Evolutionary conservation across 1,139 yeast species (phyloP).

Genomic region (Keqinozyma sinolaborantium): DNA sequence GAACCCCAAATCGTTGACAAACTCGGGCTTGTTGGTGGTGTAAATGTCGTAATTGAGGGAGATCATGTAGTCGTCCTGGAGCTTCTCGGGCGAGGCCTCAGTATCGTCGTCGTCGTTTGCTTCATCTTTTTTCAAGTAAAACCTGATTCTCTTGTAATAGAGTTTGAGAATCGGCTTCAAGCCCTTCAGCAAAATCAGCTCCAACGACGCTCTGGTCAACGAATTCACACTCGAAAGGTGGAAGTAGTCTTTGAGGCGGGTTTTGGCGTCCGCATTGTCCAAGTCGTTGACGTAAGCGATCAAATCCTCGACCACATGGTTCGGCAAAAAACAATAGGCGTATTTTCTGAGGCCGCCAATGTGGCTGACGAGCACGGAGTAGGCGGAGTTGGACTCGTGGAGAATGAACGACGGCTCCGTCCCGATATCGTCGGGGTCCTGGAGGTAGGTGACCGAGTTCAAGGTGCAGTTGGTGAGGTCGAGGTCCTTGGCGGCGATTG

Average conservation of each 20-base stretch:
- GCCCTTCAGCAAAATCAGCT: slow-evolving; percentile 47
- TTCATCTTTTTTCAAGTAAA: slow-evolving; percentile 25
- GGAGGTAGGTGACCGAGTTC: slow-evolving; percentile 17
- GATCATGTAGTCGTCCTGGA: slow-evolving; percentile 34
- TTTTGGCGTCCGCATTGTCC: slow-evolving; percentile 14
- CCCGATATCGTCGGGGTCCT: slow-evolving; percentile 14
- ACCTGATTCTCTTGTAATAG: slow-evolving; percentile 48
- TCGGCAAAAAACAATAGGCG: slow-evolving; percentile 40
- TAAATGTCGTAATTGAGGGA: slow-evolving; percentile 31
- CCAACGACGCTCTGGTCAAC: slow-evolving; percentile 48
- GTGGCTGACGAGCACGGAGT: slow-evolving; percentile 31
- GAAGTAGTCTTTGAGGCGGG: slow-evolving; percentile 22
- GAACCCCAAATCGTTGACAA: slow-evolving; percentile 10
- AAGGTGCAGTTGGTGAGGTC: slow-evolving; percentile 1
- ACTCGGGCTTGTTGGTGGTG: slow-evolving; percentile 26
- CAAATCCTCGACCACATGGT: slow-evolving; percentile 23
- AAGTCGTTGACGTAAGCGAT: slow-evolving; percentile 27
- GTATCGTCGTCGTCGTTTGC: slow-evolving; percentile 12
- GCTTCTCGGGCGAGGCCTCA: slow-evolving; percentile 2
- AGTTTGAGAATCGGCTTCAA: slow-evolving; percentile 48
- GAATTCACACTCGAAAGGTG: slow-evolving; percentile 20
- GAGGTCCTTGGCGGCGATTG: not conserved
- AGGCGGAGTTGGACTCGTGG: slow-evolving; percentile 20
- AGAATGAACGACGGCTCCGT: slow-evolving; percentile 35
- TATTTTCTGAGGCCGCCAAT: slow-evolving; percentile 43